A percentile compares a stretch with the other conserved stretches of the same genome.
These are phyloP conservation scores for Chlorophyllum brunneum DNA, from an alignment of 768 basidiomycete species.

Conservation along the genomic window DNA sequence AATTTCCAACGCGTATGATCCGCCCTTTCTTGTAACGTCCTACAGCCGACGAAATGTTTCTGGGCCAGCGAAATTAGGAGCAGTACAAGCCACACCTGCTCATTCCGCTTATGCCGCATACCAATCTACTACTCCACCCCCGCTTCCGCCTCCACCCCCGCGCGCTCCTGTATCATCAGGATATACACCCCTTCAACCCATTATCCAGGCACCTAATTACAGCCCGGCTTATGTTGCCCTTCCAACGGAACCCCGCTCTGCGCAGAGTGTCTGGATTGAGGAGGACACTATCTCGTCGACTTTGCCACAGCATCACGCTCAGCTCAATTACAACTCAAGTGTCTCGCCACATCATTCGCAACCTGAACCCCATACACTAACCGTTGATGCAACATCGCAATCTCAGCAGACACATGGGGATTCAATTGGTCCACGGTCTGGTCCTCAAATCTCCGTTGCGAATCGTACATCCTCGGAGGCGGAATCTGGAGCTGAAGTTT, in stretches of 20 bases:
- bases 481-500: not conserved
- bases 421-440: not conserved
- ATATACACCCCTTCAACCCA: conserved; percentile 1
- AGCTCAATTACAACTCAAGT: not conserved
- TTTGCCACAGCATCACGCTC: no score
- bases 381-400: not conserved
- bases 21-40: conserved; percentile 53
- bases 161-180: not conserved
- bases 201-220: not conserved
- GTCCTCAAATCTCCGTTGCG: not conserved
- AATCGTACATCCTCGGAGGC: not conserved
- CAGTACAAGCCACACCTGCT: conserved; percentile 3
- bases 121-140: conserved; percentile 14
- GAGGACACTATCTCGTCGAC: not conserved
- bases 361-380: no score
- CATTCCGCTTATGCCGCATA: conserved; percentile 19
- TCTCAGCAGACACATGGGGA: not conserved
- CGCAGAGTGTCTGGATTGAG: not conserved
- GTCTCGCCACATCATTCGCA: not conserved
- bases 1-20: conserved; percentile 71
- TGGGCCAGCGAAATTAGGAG: not conserved
- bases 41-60: conserved; percentile 18
- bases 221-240: not conserved
- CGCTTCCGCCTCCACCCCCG: conserved; percentile 6
- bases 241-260: not conserved